Conservation (phyloP, 78 protist genomes). For the Dictyostelium purpureum region DNA sequence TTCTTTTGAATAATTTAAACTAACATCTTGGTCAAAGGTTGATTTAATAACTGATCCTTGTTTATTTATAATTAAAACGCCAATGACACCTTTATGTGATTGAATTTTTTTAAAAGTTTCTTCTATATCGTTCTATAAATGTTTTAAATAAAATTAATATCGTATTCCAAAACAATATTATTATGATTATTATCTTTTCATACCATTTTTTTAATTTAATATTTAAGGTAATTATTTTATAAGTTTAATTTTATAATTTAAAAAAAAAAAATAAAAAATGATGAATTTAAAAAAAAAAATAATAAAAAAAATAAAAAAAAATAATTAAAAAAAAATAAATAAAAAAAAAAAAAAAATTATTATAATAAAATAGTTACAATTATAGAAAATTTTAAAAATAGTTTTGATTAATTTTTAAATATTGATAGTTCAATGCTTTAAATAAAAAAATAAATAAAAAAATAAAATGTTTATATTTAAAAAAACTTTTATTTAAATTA, state of each 20-base stretch:
- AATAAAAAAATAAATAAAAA: too few species aligned
- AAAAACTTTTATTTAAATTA: too few species aligned
- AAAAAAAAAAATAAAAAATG: not conserved
- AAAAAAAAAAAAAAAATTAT: not conserved
- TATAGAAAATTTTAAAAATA: not conserved
- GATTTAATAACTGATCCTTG: conserved; percentile 50
- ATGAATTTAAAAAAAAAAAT: not conserved
- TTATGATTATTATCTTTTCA: too few species aligned
- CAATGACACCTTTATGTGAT: conserved; percentile 64
- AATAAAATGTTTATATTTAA: not conserved
- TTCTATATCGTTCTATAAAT: conserved; percentile 13
- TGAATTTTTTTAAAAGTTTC: conserved; percentile 64
- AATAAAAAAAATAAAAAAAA: not conserved
- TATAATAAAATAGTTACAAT: too few species aligned
- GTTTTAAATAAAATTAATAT: too few species aligned
- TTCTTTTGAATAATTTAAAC: conserved; percentile 20
- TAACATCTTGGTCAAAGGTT: conserved; percentile 50
- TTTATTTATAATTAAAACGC: conserved; percentile 51
- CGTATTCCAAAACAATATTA: too few species aligned
- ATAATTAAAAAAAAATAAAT: not conserved
- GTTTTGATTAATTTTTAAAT: too few species aligned
- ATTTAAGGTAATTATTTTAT: too few species aligned
- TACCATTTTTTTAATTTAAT: too few species aligned
- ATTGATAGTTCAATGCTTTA: too few species aligned
- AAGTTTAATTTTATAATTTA: too few species aligned